Evolutionary conservation across 2,329 filamentous ascomycete species (phyloP).

Genomic region (Fonsecaea erecta): DNA sequence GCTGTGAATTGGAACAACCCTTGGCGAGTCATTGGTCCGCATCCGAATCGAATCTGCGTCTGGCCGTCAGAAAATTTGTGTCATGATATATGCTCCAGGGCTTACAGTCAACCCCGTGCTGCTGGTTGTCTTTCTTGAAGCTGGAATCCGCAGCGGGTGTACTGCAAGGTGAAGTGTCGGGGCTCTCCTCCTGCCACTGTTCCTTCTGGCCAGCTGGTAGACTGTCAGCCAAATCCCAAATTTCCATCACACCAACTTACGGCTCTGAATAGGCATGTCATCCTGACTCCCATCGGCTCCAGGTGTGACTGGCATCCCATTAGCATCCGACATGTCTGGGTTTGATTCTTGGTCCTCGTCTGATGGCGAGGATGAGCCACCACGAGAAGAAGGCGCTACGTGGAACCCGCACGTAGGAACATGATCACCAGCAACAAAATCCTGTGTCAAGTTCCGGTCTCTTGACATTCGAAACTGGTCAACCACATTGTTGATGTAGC

Average conservation of each 20-base stretch:
- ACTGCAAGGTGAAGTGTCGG: not conserved
- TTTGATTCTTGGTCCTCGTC: not conserved
- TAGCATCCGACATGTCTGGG: not conserved
- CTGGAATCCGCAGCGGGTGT: not conserved
- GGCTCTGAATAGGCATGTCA: not conserved
- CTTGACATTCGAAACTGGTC: constrained; percentile 19
- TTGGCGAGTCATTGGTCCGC: not conserved
- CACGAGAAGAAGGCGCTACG: not conserved
- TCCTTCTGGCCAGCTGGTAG: not conserved
- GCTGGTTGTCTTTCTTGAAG: not conserved
- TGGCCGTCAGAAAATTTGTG: not conserved
- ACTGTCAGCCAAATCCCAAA: not conserved
- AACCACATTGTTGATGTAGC: constrained; percentile 30
- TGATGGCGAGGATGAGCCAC: not conserved
- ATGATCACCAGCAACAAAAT: not conserved
- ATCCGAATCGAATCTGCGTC: not conserved
- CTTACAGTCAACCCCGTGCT: not conserved
- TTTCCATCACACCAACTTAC: not conserved
- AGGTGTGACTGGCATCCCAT: constrained; percentile 1
- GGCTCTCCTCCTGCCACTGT: not conserved
- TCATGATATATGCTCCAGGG: not conserved
- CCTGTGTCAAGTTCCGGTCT: not conserved
- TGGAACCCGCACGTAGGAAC: not conserved
- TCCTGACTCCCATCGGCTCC: not conserved
- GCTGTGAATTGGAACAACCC: constrained; percentile 1